Evolutionary conservation across 306 rosid genomes (phyloP).

Genomic region (Ormosia emarginata): DNA sequence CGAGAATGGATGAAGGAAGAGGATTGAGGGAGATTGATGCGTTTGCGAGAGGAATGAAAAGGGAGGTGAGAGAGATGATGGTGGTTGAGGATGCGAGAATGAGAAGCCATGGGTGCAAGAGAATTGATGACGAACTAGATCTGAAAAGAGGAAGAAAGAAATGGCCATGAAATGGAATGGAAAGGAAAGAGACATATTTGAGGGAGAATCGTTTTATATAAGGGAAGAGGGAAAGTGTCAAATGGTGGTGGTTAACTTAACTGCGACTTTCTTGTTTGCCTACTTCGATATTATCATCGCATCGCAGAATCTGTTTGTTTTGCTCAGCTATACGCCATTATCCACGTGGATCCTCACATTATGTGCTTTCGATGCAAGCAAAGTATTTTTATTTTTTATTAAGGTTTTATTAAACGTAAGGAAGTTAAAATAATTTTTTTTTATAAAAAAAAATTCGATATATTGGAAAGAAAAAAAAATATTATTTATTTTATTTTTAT

Average conservation of each 20-base stretch:
- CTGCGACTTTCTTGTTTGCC: slow-evolving; percentile 8
- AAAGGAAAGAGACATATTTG: slow-evolving; percentile 19
- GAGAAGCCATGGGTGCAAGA: slow-evolving; percentile 40
- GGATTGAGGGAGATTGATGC: slow-evolving; percentile 15
- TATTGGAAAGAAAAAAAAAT: no score
- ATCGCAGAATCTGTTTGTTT: slow-evolving; percentile 17
- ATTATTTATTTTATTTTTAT: no score
- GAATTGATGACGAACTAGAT: slow-evolving; percentile 34
- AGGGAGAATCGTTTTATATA: not conserved
- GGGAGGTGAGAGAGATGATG: slow-evolving; percentile 10
- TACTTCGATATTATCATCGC: slow-evolving; percentile 38
- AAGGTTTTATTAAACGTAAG: no score
- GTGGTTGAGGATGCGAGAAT: slow-evolving; percentile 23
- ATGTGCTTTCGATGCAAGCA: slow-evolving; percentile 1
- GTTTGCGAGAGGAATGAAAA: slow-evolving; percentile 24
- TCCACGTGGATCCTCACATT: not conserved
- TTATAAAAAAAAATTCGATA: no score
- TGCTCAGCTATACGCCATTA: not conserved
- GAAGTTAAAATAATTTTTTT: no score
- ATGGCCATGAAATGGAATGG: not conserved
- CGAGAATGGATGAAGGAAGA: not conserved
- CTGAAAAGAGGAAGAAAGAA: slow-evolving; percentile 18
- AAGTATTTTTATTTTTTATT: not conserved
- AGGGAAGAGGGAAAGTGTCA: slow-evolving; percentile 3
- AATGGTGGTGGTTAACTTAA: not conserved